These are phyloP conservation scores for Taiwanofungus camphoratus DNA, from an alignment of 1,284 basidiomycete species.

Conservation along the genomic window DNA sequence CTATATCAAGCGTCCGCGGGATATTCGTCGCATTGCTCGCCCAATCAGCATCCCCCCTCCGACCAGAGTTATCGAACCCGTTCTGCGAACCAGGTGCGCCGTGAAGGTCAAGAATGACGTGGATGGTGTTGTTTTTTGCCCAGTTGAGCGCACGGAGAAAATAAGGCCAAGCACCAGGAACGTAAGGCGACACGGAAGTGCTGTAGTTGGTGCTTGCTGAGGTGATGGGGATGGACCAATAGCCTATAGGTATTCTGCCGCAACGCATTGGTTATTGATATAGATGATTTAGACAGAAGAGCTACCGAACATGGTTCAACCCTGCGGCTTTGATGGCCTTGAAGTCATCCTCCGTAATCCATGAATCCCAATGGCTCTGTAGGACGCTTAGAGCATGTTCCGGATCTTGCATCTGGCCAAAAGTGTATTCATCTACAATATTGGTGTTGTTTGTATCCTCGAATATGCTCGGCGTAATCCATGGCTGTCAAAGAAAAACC, in stretches of 20 bases:
- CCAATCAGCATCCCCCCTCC: conserved; percentile 60
- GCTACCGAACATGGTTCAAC: conserved; percentile 70
- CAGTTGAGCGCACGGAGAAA: conserved; percentile 59
- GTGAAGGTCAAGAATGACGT: conserved; percentile 69
- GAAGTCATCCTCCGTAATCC: conserved; percentile 73
- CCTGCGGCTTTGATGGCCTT: conserved; percentile 60
- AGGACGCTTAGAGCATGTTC: conserved; percentile 43
- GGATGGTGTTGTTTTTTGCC: conserved; percentile 52
- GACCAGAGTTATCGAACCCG: conserved; percentile 83
- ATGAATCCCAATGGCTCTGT: conserved; percentile 63
- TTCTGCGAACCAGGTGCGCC: conserved; percentile 69
- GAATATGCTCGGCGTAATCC: conserved; percentile 73
- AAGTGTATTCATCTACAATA: conserved; percentile 67
- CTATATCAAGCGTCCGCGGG: conserved; percentile 57
- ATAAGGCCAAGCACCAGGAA: conserved; percentile 64
- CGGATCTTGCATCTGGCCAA: conserved; percentile 50
- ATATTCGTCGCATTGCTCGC: conserved; percentile 51
- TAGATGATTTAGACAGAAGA: conserved; percentile 2
- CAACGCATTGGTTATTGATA: conserved; percentile 8
- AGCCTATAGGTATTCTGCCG: conserved; percentile 63
- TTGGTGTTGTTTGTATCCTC: conserved; percentile 52
- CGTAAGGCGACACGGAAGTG: conserved; percentile 50
- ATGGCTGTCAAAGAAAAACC: conserved; percentile 40
- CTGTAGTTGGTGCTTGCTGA: conserved; percentile 44
- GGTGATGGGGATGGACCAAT: conserved; percentile 68